A percentile compares a stretch with the other conserved stretches of the same genome.
Evolutionary conservation across 805 yeast species (phyloP).

Genomic region (Saturnispora hagleri): DNA sequence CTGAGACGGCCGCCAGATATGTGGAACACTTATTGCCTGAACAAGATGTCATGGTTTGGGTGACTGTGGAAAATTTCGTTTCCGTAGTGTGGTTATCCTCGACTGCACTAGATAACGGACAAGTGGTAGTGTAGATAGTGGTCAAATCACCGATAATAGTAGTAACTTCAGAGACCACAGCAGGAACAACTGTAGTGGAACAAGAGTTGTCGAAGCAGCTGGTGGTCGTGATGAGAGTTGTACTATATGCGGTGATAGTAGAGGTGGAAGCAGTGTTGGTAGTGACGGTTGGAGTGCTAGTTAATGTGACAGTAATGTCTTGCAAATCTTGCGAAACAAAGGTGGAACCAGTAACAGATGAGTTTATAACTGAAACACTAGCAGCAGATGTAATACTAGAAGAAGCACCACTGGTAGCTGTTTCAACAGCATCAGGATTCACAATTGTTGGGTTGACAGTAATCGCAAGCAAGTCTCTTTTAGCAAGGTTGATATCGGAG

Average conservation of each 20-base stretch:
- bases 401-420: not conserved
- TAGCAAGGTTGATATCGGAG: conserved; percentile 4
- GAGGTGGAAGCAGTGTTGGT: not conserved
- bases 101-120: conserved; percentile 11
- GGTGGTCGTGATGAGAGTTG: conserved; percentile 14
- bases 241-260: not conserved
- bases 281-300: not conserved
- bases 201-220: conserved; percentile 19
- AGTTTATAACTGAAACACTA: conserved; percentile 8
- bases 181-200: conserved; percentile 1
- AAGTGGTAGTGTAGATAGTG: conserved; percentile 17
- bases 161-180: conserved; percentile 19
- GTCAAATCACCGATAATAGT: conserved; percentile 17
- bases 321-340: not conserved
- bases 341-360: conserved; percentile 1
- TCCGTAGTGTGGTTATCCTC: not conserved
- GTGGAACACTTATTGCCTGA: conserved; percentile 14
- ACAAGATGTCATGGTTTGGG: conserved; percentile 16
- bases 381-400: not conserved
- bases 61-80: conserved; percentile 5
- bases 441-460: conserved; percentile 11
- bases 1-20: not conserved
- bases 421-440: conserved; percentile 1
- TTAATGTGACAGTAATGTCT: not conserved
- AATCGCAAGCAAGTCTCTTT: conserved; percentile 11